phyloP scores from a whole-genome alignment of 306 rosid species.

The Pyrus bretschneideri region DNA sequence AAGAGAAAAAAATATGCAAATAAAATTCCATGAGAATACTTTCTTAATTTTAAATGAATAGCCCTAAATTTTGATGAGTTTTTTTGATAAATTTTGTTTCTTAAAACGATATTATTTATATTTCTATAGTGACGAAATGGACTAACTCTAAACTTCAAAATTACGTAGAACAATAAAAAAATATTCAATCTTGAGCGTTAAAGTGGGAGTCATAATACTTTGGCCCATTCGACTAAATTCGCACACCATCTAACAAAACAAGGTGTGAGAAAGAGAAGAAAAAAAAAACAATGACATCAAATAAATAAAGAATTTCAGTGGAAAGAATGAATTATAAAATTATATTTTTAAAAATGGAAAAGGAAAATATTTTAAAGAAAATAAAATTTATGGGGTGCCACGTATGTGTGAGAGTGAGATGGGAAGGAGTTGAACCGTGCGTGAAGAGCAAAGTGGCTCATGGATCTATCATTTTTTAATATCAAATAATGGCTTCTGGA shows the following conservation, averaged over 20 bases:
- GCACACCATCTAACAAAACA: background rate
- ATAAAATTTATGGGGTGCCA: background rate
- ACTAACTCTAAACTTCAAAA: no score
- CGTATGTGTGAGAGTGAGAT: background rate
- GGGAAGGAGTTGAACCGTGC: background rate
- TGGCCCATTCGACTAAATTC: background rate
- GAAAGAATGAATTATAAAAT: background rate
- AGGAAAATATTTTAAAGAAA: background rate
- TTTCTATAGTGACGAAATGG: fast-evolving
- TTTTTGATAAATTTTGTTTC: no score
- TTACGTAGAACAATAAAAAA: no score
- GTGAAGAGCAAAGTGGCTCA: background rate
- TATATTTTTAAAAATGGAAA: background rate
- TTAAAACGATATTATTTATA: no score
- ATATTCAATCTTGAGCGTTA: no score
- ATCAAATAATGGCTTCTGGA: background rate
- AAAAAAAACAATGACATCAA: background rate
- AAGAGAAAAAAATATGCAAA: background rate
- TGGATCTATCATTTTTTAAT: background rate
- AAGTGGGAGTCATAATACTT: background rate
- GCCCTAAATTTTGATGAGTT: background rate
- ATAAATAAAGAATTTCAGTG: no score
- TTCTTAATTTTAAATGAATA: background rate
- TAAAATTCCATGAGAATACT: background rate
- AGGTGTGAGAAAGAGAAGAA: no score